Percentiles rank a stretch among this genome's conserved stretches.
These are phyloP conservation scores for Ceratobasidium sp. DNA, from an alignment of 1,284 basidiomycete species.

Conservation along the genomic window DNA sequence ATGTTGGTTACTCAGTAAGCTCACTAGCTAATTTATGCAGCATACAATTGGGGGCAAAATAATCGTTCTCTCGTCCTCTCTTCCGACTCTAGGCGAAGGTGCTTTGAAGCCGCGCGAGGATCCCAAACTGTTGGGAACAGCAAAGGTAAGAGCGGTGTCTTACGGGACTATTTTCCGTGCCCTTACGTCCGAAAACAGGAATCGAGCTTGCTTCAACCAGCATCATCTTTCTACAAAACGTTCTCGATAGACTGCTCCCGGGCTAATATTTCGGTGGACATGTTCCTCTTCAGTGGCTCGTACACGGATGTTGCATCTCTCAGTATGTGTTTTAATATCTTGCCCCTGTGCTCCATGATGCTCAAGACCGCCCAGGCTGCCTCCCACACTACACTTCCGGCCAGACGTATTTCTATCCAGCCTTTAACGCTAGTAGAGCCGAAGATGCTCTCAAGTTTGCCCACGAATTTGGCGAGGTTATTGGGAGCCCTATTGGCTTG, in stretches of 20 bases:
- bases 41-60: constrained; percentile 96
- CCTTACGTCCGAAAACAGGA: constrained; percentile 96
- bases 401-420: constrained; percentile 98
- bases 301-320: constrained; percentile 98
- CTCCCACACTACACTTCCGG: constrained; percentile 98
- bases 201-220: constrained; percentile 86
- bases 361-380: constrained; percentile 66
- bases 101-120: constrained; percentile 97
- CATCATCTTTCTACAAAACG: constrained; percentile 96
- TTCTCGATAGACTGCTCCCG: constrained; percentile 99
- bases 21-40: constrained; percentile 54
- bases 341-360: not conserved
- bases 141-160: constrained; percentile 72
- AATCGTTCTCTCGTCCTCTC: constrained; percentile 82
- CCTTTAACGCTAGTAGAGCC: constrained; percentile 92
- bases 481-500: constrained; percentile 94
- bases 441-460: constrained; percentile 99
- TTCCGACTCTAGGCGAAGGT: constrained; percentile 91
- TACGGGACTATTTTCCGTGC: constrained; percentile 91
- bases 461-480: constrained; percentile 93
- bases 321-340: constrained; percentile 59
- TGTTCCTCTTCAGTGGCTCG: constrained; percentile 95
- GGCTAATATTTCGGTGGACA: constrained; percentile 97
- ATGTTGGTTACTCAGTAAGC: not conserved
- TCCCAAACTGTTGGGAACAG: constrained; percentile 93